Evolutionary conservation across 257 asterid genomes (phyloP), one percentile per base, ranked within the genome.

Genomic region (Cordia subcordata): DNA sequence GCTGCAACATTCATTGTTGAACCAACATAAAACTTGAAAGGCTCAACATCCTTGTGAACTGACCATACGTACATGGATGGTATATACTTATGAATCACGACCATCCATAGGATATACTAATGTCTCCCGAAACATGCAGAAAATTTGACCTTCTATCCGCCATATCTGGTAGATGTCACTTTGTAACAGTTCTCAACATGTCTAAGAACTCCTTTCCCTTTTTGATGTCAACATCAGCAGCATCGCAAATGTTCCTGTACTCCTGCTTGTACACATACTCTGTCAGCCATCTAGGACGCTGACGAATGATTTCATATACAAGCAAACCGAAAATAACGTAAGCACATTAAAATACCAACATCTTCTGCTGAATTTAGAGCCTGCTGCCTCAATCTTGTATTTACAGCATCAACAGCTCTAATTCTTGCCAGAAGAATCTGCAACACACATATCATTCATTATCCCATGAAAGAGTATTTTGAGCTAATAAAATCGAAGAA

Each of bases 341-440:
- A 15, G 35, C 35, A 27, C 35, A 57, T 62, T 37, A 12, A 58
- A 70, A 45, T 52, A 70, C 75, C 32, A 50, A 72, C 77, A 42
- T 67, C 53, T 57, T 55, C 46, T 49, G 77, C 72, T 8, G 33
- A 42, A 46, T 37, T 20, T 22, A 72, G 52, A 61, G 77, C 72
- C 52, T 53, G 55, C 53, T 18, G 55, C 69, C 77, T 50, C 23
- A 69, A 68, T 19, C 77, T 72, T 54, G 77, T 72, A 52, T 66
- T 66, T 51, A 49, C 72, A 62, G 23, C 13, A 20, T 61, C 65
- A 51, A 72, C 46, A 33, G 61, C 75, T 23, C 49, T 58, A 23
- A 52, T 44, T 63, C 66, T 63, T 52, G 57, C 61, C 39, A 63
- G 16, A 22, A 58, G 55, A 39, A 51, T 33, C 75, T 69, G 69